phyloP scores from a whole-genome alignment of 768 basidiomycete genomes.

The Xanthoconium purpureum region DNA sequence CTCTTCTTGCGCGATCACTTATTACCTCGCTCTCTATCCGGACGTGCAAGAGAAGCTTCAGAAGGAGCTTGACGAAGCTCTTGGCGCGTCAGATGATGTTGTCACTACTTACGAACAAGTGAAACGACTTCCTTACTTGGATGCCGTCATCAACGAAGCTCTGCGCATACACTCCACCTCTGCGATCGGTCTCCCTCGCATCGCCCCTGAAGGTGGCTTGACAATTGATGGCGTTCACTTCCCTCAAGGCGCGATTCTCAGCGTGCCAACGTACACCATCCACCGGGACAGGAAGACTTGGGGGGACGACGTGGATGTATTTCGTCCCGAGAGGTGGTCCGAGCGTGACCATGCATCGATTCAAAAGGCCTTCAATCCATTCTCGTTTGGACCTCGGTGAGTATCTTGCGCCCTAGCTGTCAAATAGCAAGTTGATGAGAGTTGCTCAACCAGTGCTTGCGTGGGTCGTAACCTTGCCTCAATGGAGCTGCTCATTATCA shows the following conservation, averaged over 20 bases:
- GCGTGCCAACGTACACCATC: constrained; percentile 80
- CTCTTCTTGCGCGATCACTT: constrained; percentile 87
- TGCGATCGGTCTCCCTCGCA: constrained; percentile 76
- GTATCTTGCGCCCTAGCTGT: neutral
- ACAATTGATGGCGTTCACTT: constrained; percentile 52
- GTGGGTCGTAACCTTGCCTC: constrained; percentile 81
- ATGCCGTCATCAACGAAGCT: constrained; percentile 85
- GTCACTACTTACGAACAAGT: constrained; percentile 64
- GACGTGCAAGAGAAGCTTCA: constrained; percentile 68
- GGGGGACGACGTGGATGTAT: constrained; percentile 75
- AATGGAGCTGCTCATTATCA: constrained; percentile 76
- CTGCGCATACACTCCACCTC: constrained; percentile 84
- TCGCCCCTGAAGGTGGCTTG: constrained; percentile 73
- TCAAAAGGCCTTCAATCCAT: constrained; percentile 79
- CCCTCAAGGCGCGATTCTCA: constrained; percentile 72
- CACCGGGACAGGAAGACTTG: constrained; percentile 70
- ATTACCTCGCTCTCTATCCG: constrained; percentile 73
- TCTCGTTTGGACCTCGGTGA: constrained; percentile 78
- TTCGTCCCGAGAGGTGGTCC: constrained; percentile 84
- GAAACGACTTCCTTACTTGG: constrained; percentile 74
- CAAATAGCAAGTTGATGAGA: constrained; percentile 3
- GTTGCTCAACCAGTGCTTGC: constrained; percentile 53
- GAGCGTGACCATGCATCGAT: constrained; percentile 60
- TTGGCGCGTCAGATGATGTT: constrained; percentile 56
- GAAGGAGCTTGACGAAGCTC: constrained; percentile 62